phyloP scores from a whole-genome alignment of 768 basidiomycete genomes.

The Lactarius evosmus region DNA sequence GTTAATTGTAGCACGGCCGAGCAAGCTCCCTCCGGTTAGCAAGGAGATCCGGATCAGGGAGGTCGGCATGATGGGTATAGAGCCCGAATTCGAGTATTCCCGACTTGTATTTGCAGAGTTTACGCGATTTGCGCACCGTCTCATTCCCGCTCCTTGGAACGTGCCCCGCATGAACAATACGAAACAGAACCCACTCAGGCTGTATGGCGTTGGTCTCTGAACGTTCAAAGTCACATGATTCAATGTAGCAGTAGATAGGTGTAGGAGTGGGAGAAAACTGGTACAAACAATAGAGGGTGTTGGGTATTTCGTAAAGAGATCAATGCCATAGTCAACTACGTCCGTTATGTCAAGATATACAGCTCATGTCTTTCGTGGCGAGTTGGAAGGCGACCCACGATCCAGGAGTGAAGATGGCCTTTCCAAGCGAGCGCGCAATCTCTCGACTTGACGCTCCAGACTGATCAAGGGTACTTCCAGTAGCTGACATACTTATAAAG shows the following conservation, averaged over 20 bases:
- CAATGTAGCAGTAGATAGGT: not conserved
- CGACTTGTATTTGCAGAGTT: not conserved
- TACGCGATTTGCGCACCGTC: too few relatives aligned
- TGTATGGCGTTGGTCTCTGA: not conserved
- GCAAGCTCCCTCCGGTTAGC: not conserved
- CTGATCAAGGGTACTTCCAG: slow-evolving; percentile 3
- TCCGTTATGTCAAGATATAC: not conserved
- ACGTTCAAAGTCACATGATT: not conserved
- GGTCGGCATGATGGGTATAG: not conserved
- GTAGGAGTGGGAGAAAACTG: not conserved
- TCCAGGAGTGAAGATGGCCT: slow-evolving; percentile 45
- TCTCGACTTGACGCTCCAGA: slow-evolving; percentile 64
- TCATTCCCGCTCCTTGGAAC: not conserved
- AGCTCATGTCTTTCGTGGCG: slow-evolving; percentile 35
- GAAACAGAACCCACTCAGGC: not conserved
- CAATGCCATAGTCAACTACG: slow-evolving; percentile 3
- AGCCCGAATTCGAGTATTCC: not conserved
- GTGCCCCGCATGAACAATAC: not conserved
- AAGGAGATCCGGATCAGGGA: not conserved
- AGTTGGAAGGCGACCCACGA: slow-evolving; percentile 36
- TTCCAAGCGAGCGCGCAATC: slow-evolving; percentile 60
- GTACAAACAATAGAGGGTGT: slow-evolving; percentile 14
- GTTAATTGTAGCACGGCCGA: not conserved
- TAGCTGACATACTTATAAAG: not conserved
- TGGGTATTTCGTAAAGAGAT: slow-evolving; percentile 14